These are phyloP conservation scores for Rhododendron ovatum DNA, from an alignment of 148 eudicot genomes.

Conservation along the genomic window DNA sequence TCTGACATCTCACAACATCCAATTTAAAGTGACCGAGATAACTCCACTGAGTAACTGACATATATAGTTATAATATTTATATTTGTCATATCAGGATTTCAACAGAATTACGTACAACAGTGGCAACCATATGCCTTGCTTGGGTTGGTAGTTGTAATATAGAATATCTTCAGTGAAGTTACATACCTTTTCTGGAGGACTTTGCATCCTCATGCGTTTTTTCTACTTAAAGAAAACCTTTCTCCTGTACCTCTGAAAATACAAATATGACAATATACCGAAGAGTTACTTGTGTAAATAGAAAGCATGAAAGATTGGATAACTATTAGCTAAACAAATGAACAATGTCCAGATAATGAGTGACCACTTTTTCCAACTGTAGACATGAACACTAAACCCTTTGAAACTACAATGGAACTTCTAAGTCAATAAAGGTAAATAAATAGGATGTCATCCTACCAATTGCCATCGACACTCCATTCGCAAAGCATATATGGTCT, in stretches of 20 bases:
- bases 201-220: constrained; percentile 58
- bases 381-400: too few relatives aligned
- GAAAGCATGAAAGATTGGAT: background rate
- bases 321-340: background rate
- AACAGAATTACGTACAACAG: background rate
- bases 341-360: background rate
- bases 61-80: background rate
- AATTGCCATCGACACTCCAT: background rate
- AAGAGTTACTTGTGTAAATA: background rate
- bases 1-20: background rate
- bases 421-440: background rate
- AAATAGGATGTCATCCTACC: background rate
- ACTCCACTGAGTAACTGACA: background rate
- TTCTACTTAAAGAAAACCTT: constrained; percentile 91
- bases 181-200: constrained; percentile 87
- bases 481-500: background rate
- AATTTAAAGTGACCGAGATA: background rate
- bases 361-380: background rate
- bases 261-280: background rate
- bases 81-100: background rate
- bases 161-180: background rate
- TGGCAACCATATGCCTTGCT: background rate
- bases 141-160: background rate
- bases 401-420: background rate
- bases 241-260: constrained; percentile 62